Evolutionary conservation across 2,329 filamentous ascomycete genomes (phyloP).

Genomic region (Cercospora sp.): DNA sequence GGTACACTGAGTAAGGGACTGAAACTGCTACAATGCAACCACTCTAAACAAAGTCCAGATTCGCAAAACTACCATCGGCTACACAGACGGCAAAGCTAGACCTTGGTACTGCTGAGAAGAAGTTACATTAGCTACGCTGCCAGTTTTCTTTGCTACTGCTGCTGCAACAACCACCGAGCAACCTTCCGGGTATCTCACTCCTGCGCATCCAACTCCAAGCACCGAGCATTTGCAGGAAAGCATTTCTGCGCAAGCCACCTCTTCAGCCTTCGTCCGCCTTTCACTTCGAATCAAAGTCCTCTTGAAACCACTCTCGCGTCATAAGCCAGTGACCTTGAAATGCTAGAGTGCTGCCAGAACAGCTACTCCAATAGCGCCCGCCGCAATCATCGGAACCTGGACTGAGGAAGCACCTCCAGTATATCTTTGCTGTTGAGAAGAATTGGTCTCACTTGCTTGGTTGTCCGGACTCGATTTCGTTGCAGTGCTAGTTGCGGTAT

Average conservation of each 20-base stretch:
- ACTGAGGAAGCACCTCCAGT: background rate
- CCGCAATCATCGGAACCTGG: background rate
- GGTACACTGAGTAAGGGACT: too few species aligned
- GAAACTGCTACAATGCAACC: too few species aligned
- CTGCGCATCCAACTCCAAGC: background rate
- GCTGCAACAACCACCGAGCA: background rate
- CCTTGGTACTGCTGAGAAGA: background rate
- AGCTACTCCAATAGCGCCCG: background rate
- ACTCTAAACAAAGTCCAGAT: background rate
- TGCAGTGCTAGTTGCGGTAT: background rate
- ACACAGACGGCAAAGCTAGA: background rate
- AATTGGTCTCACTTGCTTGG: background rate
- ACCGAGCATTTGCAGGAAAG: background rate
- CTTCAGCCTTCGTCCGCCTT: background rate
- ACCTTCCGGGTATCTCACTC: background rate
- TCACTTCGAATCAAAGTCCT: background rate
- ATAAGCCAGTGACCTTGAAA: background rate
- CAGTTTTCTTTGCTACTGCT: background rate
- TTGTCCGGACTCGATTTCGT: background rate
- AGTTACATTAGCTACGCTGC: background rate
- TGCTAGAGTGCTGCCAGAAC: background rate
- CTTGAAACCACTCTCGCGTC: background rate
- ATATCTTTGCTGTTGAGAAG: background rate
- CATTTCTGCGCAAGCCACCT: background rate
- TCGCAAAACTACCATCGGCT: background rate